These are phyloP conservation scores for Fusarium nelsonii DNA, from an alignment of 2,329 filamentous ascomycete genomes.

Conservation along the genomic window DNA sequence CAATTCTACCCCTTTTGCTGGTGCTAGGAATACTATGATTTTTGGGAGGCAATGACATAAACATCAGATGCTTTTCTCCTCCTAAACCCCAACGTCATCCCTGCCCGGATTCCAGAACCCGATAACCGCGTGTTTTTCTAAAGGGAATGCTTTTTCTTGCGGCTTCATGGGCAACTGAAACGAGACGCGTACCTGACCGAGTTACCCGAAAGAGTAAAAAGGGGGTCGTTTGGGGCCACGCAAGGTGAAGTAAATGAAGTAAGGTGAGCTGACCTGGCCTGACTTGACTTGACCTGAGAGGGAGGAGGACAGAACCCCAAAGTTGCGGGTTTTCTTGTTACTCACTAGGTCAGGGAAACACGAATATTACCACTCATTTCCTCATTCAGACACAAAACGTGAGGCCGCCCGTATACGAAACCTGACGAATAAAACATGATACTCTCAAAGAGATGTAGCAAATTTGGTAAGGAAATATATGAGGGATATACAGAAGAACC, in stretches of 20 bases:
- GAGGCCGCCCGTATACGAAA: slow-evolving; percentile 28
- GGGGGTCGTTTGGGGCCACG: slow-evolving; percentile 4
- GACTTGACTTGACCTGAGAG: neutral
- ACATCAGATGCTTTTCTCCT: slow-evolving; percentile 22
- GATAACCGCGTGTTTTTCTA: slow-evolving; percentile 29
- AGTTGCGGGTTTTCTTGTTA: neutral
- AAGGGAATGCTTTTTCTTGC: neutral
- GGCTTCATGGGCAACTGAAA: slow-evolving; percentile 30
- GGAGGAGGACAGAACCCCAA: neutral
- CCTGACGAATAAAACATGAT: neutral
- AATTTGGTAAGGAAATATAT: slow-evolving; percentile 1
- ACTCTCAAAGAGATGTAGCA: neutral
- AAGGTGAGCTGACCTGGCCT: slow-evolving; percentile 31
- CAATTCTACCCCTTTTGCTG: neutral
- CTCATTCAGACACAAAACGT: slow-evolving; percentile 1
- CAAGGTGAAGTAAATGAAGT: slow-evolving; percentile 23
- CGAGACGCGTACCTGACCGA: slow-evolving; percentile 26
- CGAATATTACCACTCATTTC: slow-evolving; percentile 5
- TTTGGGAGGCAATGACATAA: neutral
- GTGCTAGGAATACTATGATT: neutral
- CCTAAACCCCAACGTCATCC: neutral
- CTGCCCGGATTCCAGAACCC: slow-evolving; percentile 36
- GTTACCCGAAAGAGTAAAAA: slow-evolving; percentile 16
- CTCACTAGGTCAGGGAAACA: neutral
- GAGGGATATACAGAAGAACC: slow-evolving; percentile 36